Evolutionary conservation across 352 stramenopile genomes (phyloP).

Genomic region (Phytophthora pinifolia): DNA sequence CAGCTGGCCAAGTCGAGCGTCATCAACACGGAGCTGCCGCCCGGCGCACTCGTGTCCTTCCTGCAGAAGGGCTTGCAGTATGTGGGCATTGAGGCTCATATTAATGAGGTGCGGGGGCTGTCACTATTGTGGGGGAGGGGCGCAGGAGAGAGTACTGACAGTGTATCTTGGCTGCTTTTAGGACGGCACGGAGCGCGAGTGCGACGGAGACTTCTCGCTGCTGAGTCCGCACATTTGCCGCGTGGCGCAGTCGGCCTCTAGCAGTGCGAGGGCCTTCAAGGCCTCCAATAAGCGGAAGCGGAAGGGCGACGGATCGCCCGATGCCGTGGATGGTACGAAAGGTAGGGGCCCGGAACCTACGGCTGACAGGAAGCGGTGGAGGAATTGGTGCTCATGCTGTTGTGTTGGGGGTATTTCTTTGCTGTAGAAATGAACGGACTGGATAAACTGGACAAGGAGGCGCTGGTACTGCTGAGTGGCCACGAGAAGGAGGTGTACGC

Average conservation of each 20-base stretch:
- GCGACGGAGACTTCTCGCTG: conserved; percentile 90
- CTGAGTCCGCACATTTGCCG: conserved; percentile 92
- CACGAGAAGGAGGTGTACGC: conserved; percentile 95
- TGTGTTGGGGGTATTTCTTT: background rate
- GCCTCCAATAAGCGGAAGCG: conserved; percentile 84
- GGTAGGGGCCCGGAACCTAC: conserved; percentile 25
- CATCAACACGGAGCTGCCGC: conserved; percentile 93
- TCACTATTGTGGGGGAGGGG: background rate
- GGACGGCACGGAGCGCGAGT: conserved; percentile 87
- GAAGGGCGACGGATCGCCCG: conserved; percentile 68
- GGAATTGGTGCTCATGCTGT: no score
- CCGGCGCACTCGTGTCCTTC: conserved; percentile 97
- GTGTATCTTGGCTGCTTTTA: conserved; percentile 19
- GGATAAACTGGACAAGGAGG: conserved; percentile 62
- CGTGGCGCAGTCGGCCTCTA: conserved; percentile 76
- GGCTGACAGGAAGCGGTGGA: background rate
- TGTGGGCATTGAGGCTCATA: conserved; percentile 89
- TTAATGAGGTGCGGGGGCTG: conserved; percentile 71
- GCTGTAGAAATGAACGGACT: conserved; percentile 61
- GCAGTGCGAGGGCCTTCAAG: conserved; percentile 61
- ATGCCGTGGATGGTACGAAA: conserved; percentile 67
- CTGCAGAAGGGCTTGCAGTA: conserved; percentile 98
- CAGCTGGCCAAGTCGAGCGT: conserved; percentile 94
- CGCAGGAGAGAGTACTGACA: conserved; percentile 5
- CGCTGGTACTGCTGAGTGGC: conserved; percentile 68